Percentiles rank a stretch among this genome's conserved stretches.
These are phyloP conservation scores for Trypethelium eluteriae DNA, from an alignment of 495 filamentous ascomycete species.

Conservation along the genomic window DNA sequence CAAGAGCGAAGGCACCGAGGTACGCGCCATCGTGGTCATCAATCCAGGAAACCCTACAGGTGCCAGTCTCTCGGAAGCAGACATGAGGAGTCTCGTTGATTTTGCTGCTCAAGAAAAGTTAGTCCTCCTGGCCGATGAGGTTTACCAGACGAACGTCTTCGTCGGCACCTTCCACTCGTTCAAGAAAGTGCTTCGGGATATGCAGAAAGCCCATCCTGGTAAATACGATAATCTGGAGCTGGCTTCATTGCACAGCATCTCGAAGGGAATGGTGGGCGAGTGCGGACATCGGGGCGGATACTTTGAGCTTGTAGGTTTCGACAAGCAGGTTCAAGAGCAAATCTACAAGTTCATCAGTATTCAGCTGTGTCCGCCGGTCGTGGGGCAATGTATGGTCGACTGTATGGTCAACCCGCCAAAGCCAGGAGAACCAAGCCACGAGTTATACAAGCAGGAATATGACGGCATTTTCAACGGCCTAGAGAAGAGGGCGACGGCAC, in stretches of 20 bases:
- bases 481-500: constrained; percentile 66
- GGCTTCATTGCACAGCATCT: constrained; percentile 51
- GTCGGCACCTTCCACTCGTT: constrained; percentile 86
- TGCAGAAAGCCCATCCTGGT: constrained; percentile 59
- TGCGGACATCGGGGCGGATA: constrained; percentile 96
- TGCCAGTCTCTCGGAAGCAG: constrained; percentile 66
- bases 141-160: constrained; percentile 99
- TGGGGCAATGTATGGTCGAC: constrained; percentile 92
- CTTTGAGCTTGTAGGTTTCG: constrained; percentile 89
- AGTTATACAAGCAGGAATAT: constrained; percentile 77
- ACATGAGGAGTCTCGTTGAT: constrained; percentile 72
- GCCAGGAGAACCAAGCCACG: constrained; percentile 69
- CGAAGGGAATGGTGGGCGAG: constrained; percentile 97
- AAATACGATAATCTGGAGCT: constrained; percentile 83
- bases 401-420: constrained; percentile 92
- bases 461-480: constrained; percentile 68
- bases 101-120: constrained; percentile 80
- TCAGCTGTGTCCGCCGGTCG: constrained; percentile 86
- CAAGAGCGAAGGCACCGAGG: constrained; percentile 65
- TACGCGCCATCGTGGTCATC: constrained; percentile 89
- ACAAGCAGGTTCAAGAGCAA: constrained; percentile 71
- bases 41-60: constrained; percentile 98
- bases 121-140: constrained; percentile 89
- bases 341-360: constrained; percentile 99
- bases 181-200: constrained; percentile 76